Evolutionary conservation across 768 basidiomycete species (phyloP), one percentile per base, ranked within the genome.

Genomic region (Paxillus ammoniavirescens): DNA sequence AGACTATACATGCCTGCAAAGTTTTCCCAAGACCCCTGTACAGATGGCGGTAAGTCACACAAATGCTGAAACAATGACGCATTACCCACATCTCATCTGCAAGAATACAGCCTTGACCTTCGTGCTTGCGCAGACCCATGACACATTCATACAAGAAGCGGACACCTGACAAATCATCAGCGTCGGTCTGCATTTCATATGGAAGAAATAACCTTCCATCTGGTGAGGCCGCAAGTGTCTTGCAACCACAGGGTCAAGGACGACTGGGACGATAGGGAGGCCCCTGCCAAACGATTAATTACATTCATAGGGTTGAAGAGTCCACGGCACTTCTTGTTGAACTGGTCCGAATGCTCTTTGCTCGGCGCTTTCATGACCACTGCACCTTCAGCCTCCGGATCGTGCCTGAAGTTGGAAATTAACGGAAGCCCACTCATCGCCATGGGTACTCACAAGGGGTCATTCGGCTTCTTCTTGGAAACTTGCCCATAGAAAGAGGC

Each of bases 21-120:
- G 94, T 97, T 75, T 99, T 99, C n/a, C 97, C 97, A 47, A 99
- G 82, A 47, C 96, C 96, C 95, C 95, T 87, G 76, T 17, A 35
- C 54, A 33, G 15, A 46, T 50, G 18, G 3, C 6, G 26, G 36
- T 31, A 53, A 42, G 45, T 61, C 17, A 62, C 15, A 26, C 47
- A 28, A 66, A 26, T 26, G 53, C 28, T 49, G 21, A 14, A 41
- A 38, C 31, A 49, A 26, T 33, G 45, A 15, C n/a, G 43, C 7
- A 49, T 36, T 38, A 55, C 70, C 33, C 57, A 92, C 93, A 97
- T 96, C 63, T 98, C 97, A 70, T 99, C 97, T 2, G 96, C 97
- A 33, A 99, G 80, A 59, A 99, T 97, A 61, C 93, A 95, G 1
- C 96, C 96, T 65, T 91, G 84, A 1, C 93, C 90, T 69, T 95